Percentiles rank a stretch among this genome's conserved stretches.
phyloP scores from a whole-genome alignment of 176 grass and related monocot genomes.

The Avena eriantha region DNA sequence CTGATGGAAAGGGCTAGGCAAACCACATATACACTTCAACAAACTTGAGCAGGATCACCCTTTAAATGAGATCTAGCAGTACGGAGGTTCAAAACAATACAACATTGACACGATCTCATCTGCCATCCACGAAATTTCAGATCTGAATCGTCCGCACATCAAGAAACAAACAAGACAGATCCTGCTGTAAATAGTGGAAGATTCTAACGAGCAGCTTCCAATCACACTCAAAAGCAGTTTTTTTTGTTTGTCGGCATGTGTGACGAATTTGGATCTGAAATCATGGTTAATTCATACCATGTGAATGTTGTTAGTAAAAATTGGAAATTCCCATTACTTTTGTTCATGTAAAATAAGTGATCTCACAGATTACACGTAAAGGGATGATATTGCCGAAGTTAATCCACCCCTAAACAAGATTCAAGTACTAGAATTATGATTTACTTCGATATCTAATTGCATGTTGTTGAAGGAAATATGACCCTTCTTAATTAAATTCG shows the following conservation, averaged over 20 bases:
- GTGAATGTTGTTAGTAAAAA: constrained; percentile 1
- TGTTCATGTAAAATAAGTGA: constrained; percentile 5
- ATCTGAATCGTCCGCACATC: neutral
- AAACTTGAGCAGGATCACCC: neutral
- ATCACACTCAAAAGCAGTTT: neutral
- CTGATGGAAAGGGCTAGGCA: too few relatives aligned
- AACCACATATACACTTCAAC: too few relatives aligned
- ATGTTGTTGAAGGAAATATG: constrained; percentile 23
- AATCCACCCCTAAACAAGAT: constrained; percentile 25
- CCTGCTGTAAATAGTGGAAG: neutral
- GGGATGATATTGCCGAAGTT: neutral
- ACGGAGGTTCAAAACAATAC: neutral
- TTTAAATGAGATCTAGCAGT: constrained; percentile 11
- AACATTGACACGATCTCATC: neutral
- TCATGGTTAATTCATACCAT: constrained; percentile 6
- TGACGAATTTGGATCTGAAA: neutral
- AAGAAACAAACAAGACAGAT: neutral
- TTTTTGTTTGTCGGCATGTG: neutral
- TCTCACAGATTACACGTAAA: constrained; percentile 12
- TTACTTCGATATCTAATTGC: constrained; percentile 9
- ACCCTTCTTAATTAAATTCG: constrained; percentile 4
- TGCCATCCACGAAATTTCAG: neutral
- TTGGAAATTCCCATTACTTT: neutral
- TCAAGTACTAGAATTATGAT: constrained; percentile 32
- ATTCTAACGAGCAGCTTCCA: neutral